Percentiles rank a stretch among this genome's conserved stretches.
phyloP scores from a whole-genome alignment of 2,329 filamentous ascomycete species.

The Arachnopeziza araneosa region DNA sequence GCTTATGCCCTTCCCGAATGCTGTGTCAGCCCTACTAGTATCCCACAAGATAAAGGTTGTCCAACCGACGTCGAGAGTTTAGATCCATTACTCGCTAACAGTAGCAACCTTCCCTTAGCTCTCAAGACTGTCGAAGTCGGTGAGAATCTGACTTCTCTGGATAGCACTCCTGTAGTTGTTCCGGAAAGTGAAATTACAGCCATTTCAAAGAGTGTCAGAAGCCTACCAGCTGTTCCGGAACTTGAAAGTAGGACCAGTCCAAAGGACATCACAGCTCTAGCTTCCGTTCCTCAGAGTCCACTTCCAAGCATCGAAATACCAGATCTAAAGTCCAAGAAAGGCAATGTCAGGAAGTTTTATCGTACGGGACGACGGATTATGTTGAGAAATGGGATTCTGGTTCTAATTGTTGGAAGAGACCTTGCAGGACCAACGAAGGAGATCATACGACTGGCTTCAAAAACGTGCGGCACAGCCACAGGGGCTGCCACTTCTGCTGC shows the following conservation, averaged over 20 bases:
- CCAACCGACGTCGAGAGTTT: not conserved
- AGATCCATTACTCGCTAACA: not conserved
- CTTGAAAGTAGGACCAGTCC: not conserved
- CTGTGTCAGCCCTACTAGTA: not conserved
- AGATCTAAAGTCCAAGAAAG: not conserved
- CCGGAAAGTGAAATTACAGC: too few relatives aligned
- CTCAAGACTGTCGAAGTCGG: not conserved
- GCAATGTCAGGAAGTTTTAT: slow-evolving; percentile 1
- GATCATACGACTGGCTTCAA: slow-evolving; percentile 15
- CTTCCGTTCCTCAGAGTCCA: not conserved
- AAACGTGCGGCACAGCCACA: not conserved
- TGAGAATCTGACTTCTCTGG: not conserved
- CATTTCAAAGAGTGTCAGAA: too few relatives aligned
- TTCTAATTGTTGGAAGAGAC: slow-evolving; percentile 22
- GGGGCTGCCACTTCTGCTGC: not conserved
- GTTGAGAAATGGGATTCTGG: slow-evolving; percentile 19
- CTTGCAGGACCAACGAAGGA: slow-evolving; percentile 19
- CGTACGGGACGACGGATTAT: slow-evolving; percentile 13
- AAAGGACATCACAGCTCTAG: not conserved
- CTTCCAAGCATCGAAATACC: not conserved
- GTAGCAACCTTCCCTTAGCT: not conserved
- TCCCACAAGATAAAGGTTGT: not conserved
- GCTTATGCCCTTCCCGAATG: not conserved
- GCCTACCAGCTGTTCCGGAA: too few relatives aligned
- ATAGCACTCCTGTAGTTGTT: not conserved